Evolutionary conservation across 179 eudicot genomes (phyloP).

Genomic region (Silene noctiflora): DNA sequence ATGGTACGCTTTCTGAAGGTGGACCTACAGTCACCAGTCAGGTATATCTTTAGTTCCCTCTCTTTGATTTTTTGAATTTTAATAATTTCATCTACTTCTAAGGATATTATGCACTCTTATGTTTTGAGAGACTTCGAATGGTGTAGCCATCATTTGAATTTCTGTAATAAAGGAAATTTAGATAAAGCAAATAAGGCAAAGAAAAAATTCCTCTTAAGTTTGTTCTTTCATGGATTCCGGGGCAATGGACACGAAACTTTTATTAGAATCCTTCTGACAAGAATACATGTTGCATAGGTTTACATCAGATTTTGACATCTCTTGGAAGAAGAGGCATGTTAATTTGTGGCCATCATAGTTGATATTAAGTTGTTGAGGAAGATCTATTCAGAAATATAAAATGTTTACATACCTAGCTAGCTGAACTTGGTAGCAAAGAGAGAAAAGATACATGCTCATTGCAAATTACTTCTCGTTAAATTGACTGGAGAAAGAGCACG

Average conservation of each 20-base stretch:
- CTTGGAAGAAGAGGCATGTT: neutral
- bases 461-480: too few species aligned
- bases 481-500: too few species aligned
- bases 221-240: neutral
- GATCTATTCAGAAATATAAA: too few species aligned
- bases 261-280: too few species aligned
- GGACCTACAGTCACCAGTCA: conserved; percentile 90
- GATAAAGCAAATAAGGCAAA: neutral
- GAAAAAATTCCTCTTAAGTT: too few species aligned
- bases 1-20: conserved; percentile 77
- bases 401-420: too few species aligned
- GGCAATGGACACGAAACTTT: neutral
- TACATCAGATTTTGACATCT: neutral
- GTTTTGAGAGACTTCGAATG: neutral
- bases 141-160: conserved; percentile 2
- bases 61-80: neutral
- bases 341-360: too few species aligned
- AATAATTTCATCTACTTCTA: neutral
- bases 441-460: too few species aligned
- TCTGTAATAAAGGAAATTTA: neutral
- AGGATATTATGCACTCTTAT: neutral
- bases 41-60: conserved; percentile 38
- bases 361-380: too few species aligned
- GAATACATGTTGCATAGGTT: neutral
- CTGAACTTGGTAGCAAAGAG: too few species aligned